These are phyloP conservation scores for Chalara sp. DNA, from an alignment of 2,329 filamentous ascomycete genomes.

Conservation along the genomic window DNA sequence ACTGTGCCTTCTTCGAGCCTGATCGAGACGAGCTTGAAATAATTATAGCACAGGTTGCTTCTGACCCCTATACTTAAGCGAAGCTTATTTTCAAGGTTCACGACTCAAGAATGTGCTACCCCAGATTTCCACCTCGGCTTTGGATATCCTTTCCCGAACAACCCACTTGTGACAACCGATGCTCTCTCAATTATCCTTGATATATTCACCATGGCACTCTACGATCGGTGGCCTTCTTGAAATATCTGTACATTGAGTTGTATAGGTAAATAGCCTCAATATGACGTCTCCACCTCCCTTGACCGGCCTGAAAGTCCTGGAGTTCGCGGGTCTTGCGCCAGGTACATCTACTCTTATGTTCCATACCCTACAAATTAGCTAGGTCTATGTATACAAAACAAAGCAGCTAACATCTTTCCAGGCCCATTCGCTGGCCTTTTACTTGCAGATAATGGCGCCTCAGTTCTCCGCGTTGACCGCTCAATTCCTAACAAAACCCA, in stretches of 20 bases:
- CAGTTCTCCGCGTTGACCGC: slow-evolving; percentile 80
- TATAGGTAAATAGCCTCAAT: not conserved
- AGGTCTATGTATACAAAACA: not conserved
- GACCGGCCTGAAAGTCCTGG: slow-evolving; percentile 53
- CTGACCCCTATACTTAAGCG: too few species aligned
- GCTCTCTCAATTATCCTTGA: not conserved
- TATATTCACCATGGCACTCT: not conserved
- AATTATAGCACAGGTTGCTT: too few species aligned
- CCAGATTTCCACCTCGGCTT: not conserved
- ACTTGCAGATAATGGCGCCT: slow-evolving; percentile 82
- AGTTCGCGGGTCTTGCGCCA: slow-evolving; percentile 57
- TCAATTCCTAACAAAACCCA: slow-evolving; percentile 38
- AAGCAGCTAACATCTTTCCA: slow-evolving; percentile 26
- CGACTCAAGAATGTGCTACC: not conserved
- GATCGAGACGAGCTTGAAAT: too few species aligned
- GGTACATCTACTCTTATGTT: slow-evolving; percentile 39
- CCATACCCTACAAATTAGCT: slow-evolving; percentile 32
- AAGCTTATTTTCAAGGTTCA: too few species aligned
- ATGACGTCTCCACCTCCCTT: slow-evolving; percentile 36
- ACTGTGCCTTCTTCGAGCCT: too few species aligned
- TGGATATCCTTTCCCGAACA: not conserved
- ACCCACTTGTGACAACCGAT: not conserved
- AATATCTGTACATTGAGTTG: not conserved
- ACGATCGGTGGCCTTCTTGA: not conserved
- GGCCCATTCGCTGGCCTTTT: slow-evolving; percentile 85